Percentiles rank a stretch among this genome's conserved stretches.
These are phyloP conservation scores for Rhizophora mangle DNA, from an alignment of 345 rosid species.

Conservation along the genomic window DNA sequence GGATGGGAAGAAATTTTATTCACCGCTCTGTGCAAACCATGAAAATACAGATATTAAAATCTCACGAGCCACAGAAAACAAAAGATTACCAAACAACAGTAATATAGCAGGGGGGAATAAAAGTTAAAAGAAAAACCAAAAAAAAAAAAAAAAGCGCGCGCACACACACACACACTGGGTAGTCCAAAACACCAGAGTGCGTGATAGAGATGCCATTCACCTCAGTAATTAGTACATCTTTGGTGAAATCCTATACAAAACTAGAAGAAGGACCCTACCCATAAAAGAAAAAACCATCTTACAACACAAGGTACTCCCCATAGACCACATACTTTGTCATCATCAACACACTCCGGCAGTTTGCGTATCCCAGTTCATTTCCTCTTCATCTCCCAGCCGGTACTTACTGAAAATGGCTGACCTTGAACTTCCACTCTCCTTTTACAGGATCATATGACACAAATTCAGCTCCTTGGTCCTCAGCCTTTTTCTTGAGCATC, in stretches of 20 bases:
- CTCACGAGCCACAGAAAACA: no score
- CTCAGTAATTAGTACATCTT: background rate
- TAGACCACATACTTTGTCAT: background rate
- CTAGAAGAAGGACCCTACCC: background rate
- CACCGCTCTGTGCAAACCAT: no score
- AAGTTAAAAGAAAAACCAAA: no score
- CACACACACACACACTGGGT: no score
- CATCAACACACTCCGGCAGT: conserved; percentile 23
- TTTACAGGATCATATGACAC: conserved; percentile 69
- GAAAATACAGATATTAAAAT: no score
- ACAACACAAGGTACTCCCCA: background rate
- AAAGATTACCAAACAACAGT: background rate
- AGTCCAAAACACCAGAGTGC: background rate
- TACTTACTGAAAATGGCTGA: conserved; percentile 78
- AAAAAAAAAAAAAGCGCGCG: no score
- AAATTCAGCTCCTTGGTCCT: conserved; percentile 85
- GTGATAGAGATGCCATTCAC: conserved; percentile 5
- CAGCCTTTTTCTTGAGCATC: conserved; percentile 80
- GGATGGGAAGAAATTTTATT: no score
- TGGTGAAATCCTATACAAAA: conserved; percentile 8
- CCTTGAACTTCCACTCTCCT: conserved; percentile 94
- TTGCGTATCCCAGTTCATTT: conserved; percentile 12
- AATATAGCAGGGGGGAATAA: no score
- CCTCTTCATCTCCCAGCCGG: conserved; percentile 51
- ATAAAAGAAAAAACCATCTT: background rate